Percentiles rank a stretch among this genome's conserved stretches.
phyloP scores from a whole-genome alignment of 495 filamentous ascomycete species.

The Trichoderma virens region DNA sequence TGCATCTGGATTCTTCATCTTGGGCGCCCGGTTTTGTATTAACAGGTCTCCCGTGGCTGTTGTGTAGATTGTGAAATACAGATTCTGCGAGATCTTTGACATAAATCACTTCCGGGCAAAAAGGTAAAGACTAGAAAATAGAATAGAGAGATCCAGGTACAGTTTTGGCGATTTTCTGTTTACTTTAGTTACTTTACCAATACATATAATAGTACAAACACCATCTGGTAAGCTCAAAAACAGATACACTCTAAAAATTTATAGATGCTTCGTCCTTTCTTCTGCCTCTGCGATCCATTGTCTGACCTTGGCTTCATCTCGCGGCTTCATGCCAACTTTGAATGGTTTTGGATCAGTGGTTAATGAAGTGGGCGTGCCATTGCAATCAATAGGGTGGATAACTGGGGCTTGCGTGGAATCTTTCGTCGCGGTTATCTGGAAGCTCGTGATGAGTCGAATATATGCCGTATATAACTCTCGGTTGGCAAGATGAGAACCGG shows the following conservation, averaged over 20 bases:
- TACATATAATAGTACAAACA: not conserved
- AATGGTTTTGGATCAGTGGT: slow-evolving; percentile 68
- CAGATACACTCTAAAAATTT: not conserved
- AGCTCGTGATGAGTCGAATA: slow-evolving; percentile 59
- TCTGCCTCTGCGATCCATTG: slow-evolving; percentile 50
- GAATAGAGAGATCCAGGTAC: no score
- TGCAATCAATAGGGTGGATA: slow-evolving; percentile 55
- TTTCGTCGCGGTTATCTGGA: slow-evolving; percentile 30
- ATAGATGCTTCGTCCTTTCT: slow-evolving; percentile 50
- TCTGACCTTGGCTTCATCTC: slow-evolving; percentile 36
- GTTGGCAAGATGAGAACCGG: slow-evolving; percentile 62
- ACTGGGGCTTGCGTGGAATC: slow-evolving; percentile 40
- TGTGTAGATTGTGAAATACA: slow-evolving; percentile 15
- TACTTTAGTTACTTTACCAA: not conserved
- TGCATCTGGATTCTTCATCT: slow-evolving; percentile 23
- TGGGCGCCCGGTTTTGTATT: slow-evolving; percentile 20
- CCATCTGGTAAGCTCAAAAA: no score
- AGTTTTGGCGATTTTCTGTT: no score
- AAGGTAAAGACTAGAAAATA: no score
- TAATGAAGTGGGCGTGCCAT: slow-evolving; percentile 54
- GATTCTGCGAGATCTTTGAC: not conserved
- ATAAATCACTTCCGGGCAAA: no score
- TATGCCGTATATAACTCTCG: slow-evolving; percentile 62
- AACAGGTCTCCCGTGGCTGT: slow-evolving; percentile 23
- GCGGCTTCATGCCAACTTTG: slow-evolving; percentile 46